Percentiles rank a stretch among this genome's conserved stretches.
Evolutionary conservation across 192 early-diverging fungal genomes (phyloP).

Genomic region (Mortierella antarctica): DNA sequence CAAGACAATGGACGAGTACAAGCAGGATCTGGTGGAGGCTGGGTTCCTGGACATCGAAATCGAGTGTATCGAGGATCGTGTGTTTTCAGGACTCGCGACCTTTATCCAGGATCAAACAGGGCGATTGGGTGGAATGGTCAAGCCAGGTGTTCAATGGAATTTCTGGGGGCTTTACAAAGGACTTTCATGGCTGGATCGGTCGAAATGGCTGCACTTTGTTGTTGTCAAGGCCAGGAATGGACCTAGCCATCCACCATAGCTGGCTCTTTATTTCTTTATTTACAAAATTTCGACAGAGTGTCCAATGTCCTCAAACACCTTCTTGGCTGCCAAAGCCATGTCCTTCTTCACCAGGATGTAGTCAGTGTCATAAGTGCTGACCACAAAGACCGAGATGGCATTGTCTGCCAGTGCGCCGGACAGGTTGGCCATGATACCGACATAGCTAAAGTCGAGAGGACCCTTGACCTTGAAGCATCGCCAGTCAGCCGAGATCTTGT

Average conservation of each 20-base stretch:
- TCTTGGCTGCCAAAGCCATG: slow-evolving; percentile 27
- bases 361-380: slow-evolving; percentile 81
- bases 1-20: slow-evolving; percentile 52
- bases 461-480: slow-evolving; percentile 68
- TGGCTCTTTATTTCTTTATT: not conserved
- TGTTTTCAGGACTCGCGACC: slow-evolving; percentile 57
- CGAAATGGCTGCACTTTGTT: slow-evolving; percentile 24
- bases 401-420: slow-evolving; percentile 62
- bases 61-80: slow-evolving; percentile 36
- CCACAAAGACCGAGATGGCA: slow-evolving; percentile 72
- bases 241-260: not conserved
- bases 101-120: slow-evolving; percentile 33
- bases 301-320: slow-evolving; percentile 36
- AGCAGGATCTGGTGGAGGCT: slow-evolving; percentile 36
- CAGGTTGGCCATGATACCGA: slow-evolving; percentile 72
- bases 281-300: slow-evolving; percentile 35
- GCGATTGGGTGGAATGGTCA: slow-evolving; percentile 36
- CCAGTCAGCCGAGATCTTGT: slow-evolving; percentile 55
- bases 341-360: slow-evolving; percentile 75
- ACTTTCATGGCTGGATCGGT: slow-evolving; percentile 24
- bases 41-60: slow-evolving; percentile 58
- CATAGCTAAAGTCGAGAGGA: slow-evolving; percentile 71
- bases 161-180: slow-evolving; percentile 30
- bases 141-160: slow-evolving; percentile 45
- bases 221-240: slow-evolving; percentile 40